These are phyloP conservation scores for Fusarium equiseti DNA, from an alignment of 2,329 filamentous ascomycete species.

Conservation along the genomic window DNA sequence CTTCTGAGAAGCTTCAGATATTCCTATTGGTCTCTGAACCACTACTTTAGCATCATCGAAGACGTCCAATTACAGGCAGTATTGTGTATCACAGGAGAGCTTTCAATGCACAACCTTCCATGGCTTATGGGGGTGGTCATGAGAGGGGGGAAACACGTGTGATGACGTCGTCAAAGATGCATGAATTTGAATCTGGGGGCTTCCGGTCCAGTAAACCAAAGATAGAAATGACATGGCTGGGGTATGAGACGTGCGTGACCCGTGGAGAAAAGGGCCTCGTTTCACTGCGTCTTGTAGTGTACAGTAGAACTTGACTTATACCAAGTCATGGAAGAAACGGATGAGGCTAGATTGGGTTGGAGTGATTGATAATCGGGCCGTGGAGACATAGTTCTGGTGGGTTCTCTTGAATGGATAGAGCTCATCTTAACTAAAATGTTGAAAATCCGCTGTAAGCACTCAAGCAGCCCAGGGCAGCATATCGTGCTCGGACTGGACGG, in stretches of 20 bases:
- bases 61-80: constrained; percentile 4
- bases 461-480: background rate
- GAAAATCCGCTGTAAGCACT: constrained; percentile 22
- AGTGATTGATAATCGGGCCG: constrained; percentile 33
- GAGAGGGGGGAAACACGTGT: constrained; percentile 25
- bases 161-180: constrained; percentile 36
- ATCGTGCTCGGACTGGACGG: constrained; percentile 5
- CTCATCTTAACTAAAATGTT: constrained; percentile 6
- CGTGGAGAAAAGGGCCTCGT: constrained; percentile 22
- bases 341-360: constrained; percentile 8
- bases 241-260: constrained; percentile 24
- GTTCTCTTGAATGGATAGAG: constrained; percentile 22
- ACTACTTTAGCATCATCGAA: background rate
- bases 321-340: constrained; percentile 2
- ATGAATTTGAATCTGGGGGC: constrained; percentile 27
- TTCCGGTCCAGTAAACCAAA: constrained; percentile 24
- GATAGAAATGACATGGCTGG: constrained; percentile 30
- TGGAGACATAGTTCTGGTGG: constrained; percentile 28
- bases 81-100: constrained; percentile 1
- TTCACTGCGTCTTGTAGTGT: constrained; percentile 7
- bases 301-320: constrained; percentile 1
- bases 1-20: background rate
- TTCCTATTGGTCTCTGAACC: background rate
- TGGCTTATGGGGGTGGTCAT: constrained; percentile 29
- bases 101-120: constrained; percentile 18